Evolutionary conservation across 192 early-diverging fungal genomes (phyloP), one percentile per base, ranked within the genome.

Genomic region (Lobosporangium transversale): DNA sequence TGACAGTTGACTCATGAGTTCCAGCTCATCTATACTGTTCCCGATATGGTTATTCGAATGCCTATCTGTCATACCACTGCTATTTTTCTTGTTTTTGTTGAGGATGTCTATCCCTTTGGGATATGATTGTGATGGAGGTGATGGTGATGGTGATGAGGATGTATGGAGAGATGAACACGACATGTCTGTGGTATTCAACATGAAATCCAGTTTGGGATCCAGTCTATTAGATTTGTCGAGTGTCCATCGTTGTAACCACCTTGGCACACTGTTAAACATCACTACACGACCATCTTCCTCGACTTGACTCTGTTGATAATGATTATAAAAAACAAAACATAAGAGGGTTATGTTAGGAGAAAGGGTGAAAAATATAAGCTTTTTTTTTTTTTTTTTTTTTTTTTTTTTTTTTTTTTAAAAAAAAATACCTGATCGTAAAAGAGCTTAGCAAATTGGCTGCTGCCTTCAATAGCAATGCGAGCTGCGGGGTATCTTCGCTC

Each of bases 401-500:
- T n/a, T n/a, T n/a, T n/a, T 49, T 17, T 49, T 21, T 49, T 17
- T 1, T 49, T 29, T 37, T 44, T 9, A 31, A 30, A n/a, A 10
- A 10, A 4, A 20, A 15, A 15, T 62, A 71, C 70, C 70, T 74
- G 70, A 54, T 74, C 70, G 47, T 64, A n/a, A 20, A 74, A 74
- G 11, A 74, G 62, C 24, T 44, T 51, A 0, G 62, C 30, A 26
- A 74, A 74, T 42, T 74, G 62, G 24, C 62, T 74, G 62, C 70
- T 74, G 24, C 70, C 70, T 36, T 74, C 70, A 21, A 74, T 74
- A 1, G 70, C 70, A 29, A 74, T 74, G 45, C 70, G 61, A 2
- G 70, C 61, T 24, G 62, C 70, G 24, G 70, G 70, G 31, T 74
- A 74, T 45, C 70, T 51, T 29, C 43, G 33, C 44, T 65, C 62